Evolutionary conservation across 148 eudicot species (phyloP).

Genomic region (Fagopyrum tataricum): DNA sequence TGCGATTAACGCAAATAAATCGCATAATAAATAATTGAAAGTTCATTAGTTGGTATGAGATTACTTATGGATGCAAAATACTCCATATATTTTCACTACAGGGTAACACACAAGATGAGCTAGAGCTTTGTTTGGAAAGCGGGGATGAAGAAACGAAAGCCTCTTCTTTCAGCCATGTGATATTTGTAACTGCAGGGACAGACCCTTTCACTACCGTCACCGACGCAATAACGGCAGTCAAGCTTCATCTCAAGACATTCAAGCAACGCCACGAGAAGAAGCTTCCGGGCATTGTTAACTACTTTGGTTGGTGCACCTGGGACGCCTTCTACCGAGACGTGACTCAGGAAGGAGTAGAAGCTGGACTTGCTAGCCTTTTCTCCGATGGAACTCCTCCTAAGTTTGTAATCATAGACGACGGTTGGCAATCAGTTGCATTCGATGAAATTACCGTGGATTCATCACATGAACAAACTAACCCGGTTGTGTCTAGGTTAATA

Average conservation of each 20-base stretch:
- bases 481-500: constrained; percentile 37
- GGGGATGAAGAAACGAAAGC: constrained; percentile 50
- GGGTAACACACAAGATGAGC: constrained; percentile 53
- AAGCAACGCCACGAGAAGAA: constrained; percentile 62
- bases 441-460: not conserved
- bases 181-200: constrained; percentile 48
- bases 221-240: constrained; percentile 53
- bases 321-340: constrained; percentile 92
- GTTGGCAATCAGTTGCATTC: constrained; percentile 62
- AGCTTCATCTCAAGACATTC: constrained; percentile 49
- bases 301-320: constrained; percentile 95
- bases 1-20: too few species aligned
- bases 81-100: constrained; percentile 8
- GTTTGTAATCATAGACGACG: constrained; percentile 83
- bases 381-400: constrained; percentile 59
- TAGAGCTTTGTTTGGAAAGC: constrained; percentile 70
- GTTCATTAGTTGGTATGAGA: too few species aligned
- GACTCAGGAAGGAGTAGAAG: constrained; percentile 80
- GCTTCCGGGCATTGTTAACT: constrained; percentile 61
- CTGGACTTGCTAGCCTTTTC: constrained; percentile 58
- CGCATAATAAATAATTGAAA: too few species aligned
- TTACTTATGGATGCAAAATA: not conserved
- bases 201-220: constrained; percentile 55
- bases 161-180: constrained; percentile 36
- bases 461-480: constrained; percentile 17